Evolutionary conservation across 805 yeast genomes (phyloP), one percentile per base, ranked within the genome.

Genomic region (Yamadazyma paraphyllophila): DNA sequence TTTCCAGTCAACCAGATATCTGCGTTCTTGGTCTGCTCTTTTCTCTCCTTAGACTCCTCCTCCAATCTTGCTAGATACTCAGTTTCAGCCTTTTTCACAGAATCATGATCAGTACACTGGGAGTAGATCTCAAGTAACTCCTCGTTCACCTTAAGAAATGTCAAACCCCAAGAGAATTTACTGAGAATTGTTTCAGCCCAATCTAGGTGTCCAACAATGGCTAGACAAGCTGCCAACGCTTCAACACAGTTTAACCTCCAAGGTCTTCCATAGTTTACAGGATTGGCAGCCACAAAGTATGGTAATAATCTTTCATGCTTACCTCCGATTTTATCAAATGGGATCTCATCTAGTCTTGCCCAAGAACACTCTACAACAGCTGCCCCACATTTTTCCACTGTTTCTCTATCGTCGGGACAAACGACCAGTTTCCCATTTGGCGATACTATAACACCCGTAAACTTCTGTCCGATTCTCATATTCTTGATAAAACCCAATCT

Each of bases 331-430:
- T 87, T 88, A 49, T 76, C 71, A 65, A 94, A 94, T 4, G 99
- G 99, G n/a, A 94, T 82, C 63, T 94, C 99, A 45, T 90, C 96
- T n/a, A 94, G 63, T 45, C 98, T 73, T 0, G 99, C 99, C 99
- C 99, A 94, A 1, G 97, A 89, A 66, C 98, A 92, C 62, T 94
- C 99, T 2, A 94, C 98, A 7, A 94, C 99, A 0, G 99, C 96
- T n/a, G 90, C 94, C 31, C 99, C 99, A 34, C 72, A 61, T 25
- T 73, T 73, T 56, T 86, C 96, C 0, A 90, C 96, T 10, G 88
- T 74, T 39, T 80, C 86, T 34, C 66, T 60, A 62, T 94, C 99
- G 53, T 85, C 75, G 0, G 98, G 98, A 62, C 96, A 88, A 1
- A 94, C 96, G 1, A 89, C 91, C 6, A 80, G 76, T 57, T 83